Percentiles rank a stretch among this genome's conserved stretches.
Evolutionary conservation across 768 basidiomycete genomes (phyloP).

Genomic region (Termitomyces titanicus): DNA sequence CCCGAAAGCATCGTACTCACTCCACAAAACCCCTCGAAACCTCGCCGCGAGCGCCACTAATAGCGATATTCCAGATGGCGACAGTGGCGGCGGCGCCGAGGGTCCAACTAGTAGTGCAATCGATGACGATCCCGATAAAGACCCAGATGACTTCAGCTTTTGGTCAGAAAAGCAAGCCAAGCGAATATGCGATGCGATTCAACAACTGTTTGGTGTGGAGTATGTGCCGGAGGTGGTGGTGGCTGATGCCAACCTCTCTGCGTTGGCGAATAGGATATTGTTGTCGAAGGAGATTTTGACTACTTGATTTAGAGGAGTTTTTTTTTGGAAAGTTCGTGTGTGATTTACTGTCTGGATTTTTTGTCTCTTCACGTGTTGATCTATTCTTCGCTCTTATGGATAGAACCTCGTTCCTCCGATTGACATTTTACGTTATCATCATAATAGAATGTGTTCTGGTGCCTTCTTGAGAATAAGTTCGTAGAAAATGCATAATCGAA

Average conservation of each 20-base stretch:
- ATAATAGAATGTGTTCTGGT: too few species aligned
- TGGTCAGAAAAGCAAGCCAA: constrained; percentile 90
- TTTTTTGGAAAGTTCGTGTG: too few species aligned
- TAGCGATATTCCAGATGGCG: not conserved
- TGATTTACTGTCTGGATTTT: too few species aligned
- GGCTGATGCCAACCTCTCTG: constrained; percentile 89
- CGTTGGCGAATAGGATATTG: constrained; percentile 80
- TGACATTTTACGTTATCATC: too few species aligned
- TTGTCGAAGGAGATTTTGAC: constrained; percentile 62
- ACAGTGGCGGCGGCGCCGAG: not conserved
- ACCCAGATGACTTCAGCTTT: constrained; percentile 92
- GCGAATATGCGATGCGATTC: constrained; percentile 75
- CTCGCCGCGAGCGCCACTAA: not conserved
- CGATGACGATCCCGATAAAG: constrained; percentile 35
- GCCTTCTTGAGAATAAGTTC: too few species aligned
- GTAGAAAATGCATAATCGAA: too few species aligned
- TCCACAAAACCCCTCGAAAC: not conserved
- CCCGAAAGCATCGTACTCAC: constrained; percentile 18
- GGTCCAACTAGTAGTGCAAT: not conserved
- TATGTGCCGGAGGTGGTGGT: constrained; percentile 87
- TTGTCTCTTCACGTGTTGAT: too few species aligned
- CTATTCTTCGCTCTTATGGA: too few species aligned
- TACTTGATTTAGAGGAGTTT: constrained; percentile 1
- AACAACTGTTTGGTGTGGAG: constrained; percentile 85
- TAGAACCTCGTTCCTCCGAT: too few species aligned